Evolutionary conservation across 1,284 basidiomycete species (phyloP).

Genomic region (Cutaneotrichosporon sp.): DNA sequence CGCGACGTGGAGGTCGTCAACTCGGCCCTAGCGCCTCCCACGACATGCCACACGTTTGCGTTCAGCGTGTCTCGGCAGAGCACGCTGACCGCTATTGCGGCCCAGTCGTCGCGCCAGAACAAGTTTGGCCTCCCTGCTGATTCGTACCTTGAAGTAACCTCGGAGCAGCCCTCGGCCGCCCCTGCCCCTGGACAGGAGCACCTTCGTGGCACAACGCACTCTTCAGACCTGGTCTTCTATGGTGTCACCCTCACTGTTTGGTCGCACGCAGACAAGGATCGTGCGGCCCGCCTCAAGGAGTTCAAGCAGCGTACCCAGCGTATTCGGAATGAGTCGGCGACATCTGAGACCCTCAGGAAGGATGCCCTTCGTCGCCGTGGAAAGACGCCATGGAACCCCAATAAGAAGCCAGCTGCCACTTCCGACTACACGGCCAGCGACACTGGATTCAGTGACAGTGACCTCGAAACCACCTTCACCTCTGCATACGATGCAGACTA

Average conservation of each 20-base stretch:
- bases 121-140: slow-evolving; percentile 21
- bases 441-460: slow-evolving; percentile 65
- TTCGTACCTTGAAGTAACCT: slow-evolving; percentile 53
- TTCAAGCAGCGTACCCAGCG: slow-evolving; percentile 25
- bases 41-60: slow-evolving; percentile 87
- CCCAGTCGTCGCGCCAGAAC: slow-evolving; percentile 50
- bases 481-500: slow-evolving; percentile 11
- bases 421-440: slow-evolving; percentile 57
- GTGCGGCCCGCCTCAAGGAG: slow-evolving; percentile 51
- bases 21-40: slow-evolving; percentile 81
- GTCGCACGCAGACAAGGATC: slow-evolving; percentile 85
- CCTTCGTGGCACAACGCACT: slow-evolving; percentile 56
- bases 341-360: slow-evolving; percentile 12
- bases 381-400: slow-evolving; percentile 12
- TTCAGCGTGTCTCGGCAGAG: slow-evolving; percentile 54
- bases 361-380: slow-evolving; percentile 4
- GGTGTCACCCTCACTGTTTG: slow-evolving; percentile 88
- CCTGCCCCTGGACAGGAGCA: slow-evolving; percentile 55
- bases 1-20: slow-evolving; percentile 75
- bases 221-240: slow-evolving; percentile 61
- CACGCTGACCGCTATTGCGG: slow-evolving; percentile 27
- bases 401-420: slow-evolving; percentile 4
- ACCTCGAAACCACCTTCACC: slow-evolving; percentile 33
- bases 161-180: slow-evolving; percentile 16
- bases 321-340: slow-evolving; percentile 15